Percentiles rank a stretch among this genome's conserved stretches.
Conservation (phyloP, 2,329 filamentous ascomycete species). For the Trichoderma polysporum region DNA sequence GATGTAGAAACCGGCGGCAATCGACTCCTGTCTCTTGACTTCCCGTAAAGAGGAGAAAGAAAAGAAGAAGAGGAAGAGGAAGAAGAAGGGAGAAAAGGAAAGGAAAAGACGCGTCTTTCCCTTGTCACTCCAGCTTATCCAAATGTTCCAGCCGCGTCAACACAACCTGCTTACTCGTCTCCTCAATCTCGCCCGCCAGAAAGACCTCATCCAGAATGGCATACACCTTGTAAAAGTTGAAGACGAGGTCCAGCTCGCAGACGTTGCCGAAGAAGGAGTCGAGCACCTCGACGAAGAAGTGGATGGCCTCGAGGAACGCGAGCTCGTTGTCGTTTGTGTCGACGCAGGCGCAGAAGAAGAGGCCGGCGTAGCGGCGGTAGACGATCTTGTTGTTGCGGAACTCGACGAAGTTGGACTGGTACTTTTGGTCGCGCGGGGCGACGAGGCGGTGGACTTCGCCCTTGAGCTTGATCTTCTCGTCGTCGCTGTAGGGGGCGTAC, state of each 20-base stretch:
- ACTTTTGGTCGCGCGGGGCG: conserved; percentile 96
- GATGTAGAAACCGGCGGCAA: background rate
- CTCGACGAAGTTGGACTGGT: conserved; percentile 99
- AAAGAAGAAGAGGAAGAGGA: background rate
- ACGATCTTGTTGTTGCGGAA: conserved; percentile 93
- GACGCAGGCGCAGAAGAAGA: conserved; percentile 99
- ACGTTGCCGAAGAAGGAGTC: conserved; percentile 99
- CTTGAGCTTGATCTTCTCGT: conserved; percentile 98
- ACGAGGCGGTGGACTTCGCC: conserved; percentile 98
- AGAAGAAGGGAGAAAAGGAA: background rate
- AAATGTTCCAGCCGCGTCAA: conserved; percentile 90
- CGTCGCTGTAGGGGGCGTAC: conserved; percentile 98
- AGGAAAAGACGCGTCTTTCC: background rate
- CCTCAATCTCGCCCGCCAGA: conserved; percentile 94
- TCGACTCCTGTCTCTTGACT: too few species aligned
- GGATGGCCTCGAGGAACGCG: conserved; percentile 93
- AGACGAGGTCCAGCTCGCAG: conserved; percentile 90
- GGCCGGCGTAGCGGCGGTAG: conserved; percentile 92
- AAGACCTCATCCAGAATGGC: conserved; percentile 99
- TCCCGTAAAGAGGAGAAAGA: background rate
- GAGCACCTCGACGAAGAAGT: conserved; percentile 98
- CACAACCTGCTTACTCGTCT: conserved; percentile 98
- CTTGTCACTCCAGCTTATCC: conserved; percentile 80
- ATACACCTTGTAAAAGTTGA: conserved; percentile 87
- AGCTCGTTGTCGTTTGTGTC: conserved; percentile 99